Percentiles rank a stretch among this genome's conserved stretches.
Evolutionary conservation across 768 basidiomycete genomes (phyloP).

Genomic region (Leccinum fibrillosum): DNA sequence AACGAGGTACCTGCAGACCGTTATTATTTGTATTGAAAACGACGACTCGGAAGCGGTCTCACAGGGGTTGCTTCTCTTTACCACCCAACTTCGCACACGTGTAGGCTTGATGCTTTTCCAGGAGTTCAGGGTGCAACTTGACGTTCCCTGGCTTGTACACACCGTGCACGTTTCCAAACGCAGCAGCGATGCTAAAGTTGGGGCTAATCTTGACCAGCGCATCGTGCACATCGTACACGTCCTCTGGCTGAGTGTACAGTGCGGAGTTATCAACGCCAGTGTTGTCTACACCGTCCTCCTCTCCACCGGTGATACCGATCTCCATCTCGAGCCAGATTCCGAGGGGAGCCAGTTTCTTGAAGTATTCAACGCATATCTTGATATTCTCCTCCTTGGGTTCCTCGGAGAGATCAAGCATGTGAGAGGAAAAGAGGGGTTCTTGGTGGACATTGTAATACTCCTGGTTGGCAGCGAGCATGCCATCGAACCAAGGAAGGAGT

Average conservation of each 20-base stretch:
- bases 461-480: constrained; percentile 96
- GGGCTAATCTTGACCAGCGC: constrained; percentile 82
- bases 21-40: neutral
- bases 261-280: constrained; percentile 88
- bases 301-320: constrained; percentile 99
- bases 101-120: constrained; percentile 86
- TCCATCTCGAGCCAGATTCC: constrained; percentile 99
- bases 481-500: constrained; percentile 98
- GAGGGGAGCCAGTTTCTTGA: constrained; percentile 89
- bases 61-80: constrained; percentile 76
- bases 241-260: constrained; percentile 97
- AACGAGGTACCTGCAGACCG: constrained; percentile 75
- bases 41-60: constrained; percentile 27
- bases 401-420: constrained; percentile 99
- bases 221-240: constrained; percentile 87
- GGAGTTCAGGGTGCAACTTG: constrained; percentile 84
- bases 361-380: constrained; percentile 88
- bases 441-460: constrained; percentile 87
- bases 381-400: constrained; percentile 93
- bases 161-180: constrained; percentile 98
- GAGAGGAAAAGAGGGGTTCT: constrained; percentile 89
- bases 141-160: constrained; percentile 99
- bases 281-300: constrained; percentile 99
- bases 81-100: constrained; percentile 65
- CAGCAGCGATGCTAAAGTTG: constrained; percentile 97